A percentile compares a stretch with the other conserved stretches of the same genome.
These are phyloP conservation scores for Fusarium oligoseptatum DNA, from an alignment of 2,329 filamentous ascomycete species.

Conservation along the genomic window DNA sequence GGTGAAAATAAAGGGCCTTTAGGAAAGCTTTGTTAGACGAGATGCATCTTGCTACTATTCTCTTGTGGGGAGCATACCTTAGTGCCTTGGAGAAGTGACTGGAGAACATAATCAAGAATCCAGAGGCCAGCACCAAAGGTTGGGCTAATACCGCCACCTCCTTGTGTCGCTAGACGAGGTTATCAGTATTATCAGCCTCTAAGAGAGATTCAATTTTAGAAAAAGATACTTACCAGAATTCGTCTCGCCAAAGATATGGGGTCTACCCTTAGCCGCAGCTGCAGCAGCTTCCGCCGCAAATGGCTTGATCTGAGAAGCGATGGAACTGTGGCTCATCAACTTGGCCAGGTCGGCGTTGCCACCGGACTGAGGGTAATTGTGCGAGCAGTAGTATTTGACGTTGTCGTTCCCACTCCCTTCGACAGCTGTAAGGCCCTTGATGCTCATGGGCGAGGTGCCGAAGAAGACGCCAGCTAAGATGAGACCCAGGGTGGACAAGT, in stretches of 20 bases:
- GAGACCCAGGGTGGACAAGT: slow-evolving; percentile 44
- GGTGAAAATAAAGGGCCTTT: slow-evolving; percentile 60
- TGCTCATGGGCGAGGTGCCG: slow-evolving; percentile 51
- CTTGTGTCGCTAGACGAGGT: slow-evolving; percentile 49
- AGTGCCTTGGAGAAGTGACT: slow-evolving; percentile 46
- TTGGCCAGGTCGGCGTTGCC: slow-evolving; percentile 51
- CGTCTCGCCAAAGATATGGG: slow-evolving; percentile 60
- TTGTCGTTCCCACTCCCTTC: slow-evolving; percentile 54
- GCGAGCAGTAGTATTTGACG: slow-evolving; percentile 58
- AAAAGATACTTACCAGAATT: slow-evolving; percentile 50
- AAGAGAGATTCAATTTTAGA: not conserved
- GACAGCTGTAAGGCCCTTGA: slow-evolving; percentile 50
- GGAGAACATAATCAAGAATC: slow-evolving; percentile 57
- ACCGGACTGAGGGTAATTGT: slow-evolving; percentile 59
- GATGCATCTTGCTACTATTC: not conserved
- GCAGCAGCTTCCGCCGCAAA: slow-evolving; percentile 55
- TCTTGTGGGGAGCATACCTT: slow-evolving; percentile 11
- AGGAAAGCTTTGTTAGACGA: not conserved
- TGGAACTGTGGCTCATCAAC: slow-evolving; percentile 58
- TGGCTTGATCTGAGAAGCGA: slow-evolving; percentile 53
- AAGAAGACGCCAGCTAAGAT: slow-evolving; percentile 54
- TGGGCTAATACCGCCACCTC: slow-evolving; percentile 55
- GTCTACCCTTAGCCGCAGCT: slow-evolving; percentile 52
- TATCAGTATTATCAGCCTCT: not conserved
- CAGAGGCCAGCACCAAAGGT: slow-evolving; percentile 57